Conservation (phyloP, 2,329 filamentous ascomycete species). For the Aspergillus sp. region DNA sequence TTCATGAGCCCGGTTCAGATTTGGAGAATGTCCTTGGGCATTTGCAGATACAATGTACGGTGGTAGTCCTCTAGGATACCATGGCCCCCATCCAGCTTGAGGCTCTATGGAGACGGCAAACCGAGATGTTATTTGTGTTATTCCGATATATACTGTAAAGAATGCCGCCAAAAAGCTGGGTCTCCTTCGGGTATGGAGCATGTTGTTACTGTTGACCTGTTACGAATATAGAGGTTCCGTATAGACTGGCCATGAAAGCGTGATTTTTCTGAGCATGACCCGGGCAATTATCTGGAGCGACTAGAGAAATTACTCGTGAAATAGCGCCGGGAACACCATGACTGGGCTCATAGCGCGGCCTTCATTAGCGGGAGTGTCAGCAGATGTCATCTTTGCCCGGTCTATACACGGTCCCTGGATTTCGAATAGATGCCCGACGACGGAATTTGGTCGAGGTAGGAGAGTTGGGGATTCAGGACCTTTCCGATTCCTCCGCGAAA, state of each 20-base stretch:
- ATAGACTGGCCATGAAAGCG: neutral
- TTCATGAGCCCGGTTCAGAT: too few relatives aligned
- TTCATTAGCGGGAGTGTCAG: neutral
- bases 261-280: neutral
- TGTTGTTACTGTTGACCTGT: conserved; percentile 1
- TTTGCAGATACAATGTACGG: too few relatives aligned
- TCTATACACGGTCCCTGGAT: too few relatives aligned
- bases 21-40: too few relatives aligned
- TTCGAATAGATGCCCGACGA: too few relatives aligned
- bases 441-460: too few relatives aligned
- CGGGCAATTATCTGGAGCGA: too few relatives aligned
- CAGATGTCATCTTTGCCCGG: too few relatives aligned
- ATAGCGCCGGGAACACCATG: too few relatives aligned
- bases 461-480: too few relatives aligned
- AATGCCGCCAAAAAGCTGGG: neutral
- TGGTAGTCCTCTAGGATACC: too few relatives aligned
- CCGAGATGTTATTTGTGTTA: neutral
- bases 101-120: neutral
- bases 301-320: neutral
- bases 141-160: neutral
- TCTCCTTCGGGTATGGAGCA: neutral
- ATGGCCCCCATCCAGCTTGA: neutral
- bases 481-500: too few relatives aligned
- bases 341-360: neutral
- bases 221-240: neutral